Conservation (phyloP, 208 protist species). For the Leishmania lainsoni region DNA sequence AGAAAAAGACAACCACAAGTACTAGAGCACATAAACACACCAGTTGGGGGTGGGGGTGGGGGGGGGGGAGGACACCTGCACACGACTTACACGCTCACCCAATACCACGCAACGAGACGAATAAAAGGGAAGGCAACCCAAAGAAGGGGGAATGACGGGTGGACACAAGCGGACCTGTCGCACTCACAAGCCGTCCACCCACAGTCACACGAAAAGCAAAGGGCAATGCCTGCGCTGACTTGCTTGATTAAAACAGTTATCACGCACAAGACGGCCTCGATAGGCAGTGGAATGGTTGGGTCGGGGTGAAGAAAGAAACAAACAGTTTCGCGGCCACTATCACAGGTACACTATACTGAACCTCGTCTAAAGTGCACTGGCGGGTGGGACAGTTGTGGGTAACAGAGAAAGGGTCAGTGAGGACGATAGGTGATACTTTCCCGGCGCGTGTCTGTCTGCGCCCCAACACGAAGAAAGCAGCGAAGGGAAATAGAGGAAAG, state of each 20-base stretch:
- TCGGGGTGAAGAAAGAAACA: not conserved
- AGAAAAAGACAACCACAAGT: not conserved
- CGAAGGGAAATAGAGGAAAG: not conserved
- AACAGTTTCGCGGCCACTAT: not conserved
- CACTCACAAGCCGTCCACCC: not conserved
- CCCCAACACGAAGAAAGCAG: not conserved
- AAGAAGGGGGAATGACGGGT: not conserved
- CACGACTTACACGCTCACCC: conserved; percentile 1
- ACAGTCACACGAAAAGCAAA: conserved; percentile 3
- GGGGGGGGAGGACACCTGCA: not conserved
- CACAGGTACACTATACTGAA: not conserved
- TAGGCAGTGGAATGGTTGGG: not conserved
- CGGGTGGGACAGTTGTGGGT: not conserved
- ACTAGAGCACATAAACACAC: too few species aligned
- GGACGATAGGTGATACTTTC: not conserved
- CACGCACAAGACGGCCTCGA: not conserved
- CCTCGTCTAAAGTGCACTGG: not conserved
- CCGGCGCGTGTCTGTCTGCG: not conserved
- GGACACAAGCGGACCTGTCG: not conserved
- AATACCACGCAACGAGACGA: not conserved
- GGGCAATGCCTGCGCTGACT: not conserved
- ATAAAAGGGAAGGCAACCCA: conserved; percentile 1
- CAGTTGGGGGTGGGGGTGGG: not conserved
- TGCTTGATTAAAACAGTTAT: not conserved
- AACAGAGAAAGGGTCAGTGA: too few species aligned